Evolutionary conservation across 495 filamentous ascomycete species (phyloP).

Genomic region (Penicillium subrubescens): DNA sequence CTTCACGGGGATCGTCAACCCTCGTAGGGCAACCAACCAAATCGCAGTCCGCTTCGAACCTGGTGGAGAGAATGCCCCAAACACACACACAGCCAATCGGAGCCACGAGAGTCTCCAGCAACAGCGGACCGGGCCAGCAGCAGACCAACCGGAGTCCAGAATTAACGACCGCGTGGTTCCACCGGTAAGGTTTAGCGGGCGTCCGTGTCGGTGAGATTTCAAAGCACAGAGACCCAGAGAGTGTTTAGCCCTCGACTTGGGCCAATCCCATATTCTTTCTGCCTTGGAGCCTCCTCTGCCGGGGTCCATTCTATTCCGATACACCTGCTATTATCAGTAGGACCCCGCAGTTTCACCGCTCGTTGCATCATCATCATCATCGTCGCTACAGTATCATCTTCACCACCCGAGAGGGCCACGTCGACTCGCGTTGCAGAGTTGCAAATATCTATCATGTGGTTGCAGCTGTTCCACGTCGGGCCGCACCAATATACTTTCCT

Average conservation of each 20-base stretch:
- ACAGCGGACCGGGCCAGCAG: conserved; percentile 15
- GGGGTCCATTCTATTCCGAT: background rate
- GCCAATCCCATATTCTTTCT: conserved; percentile 22
- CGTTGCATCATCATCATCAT: conserved; percentile 11
- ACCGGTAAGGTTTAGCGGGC: conserved; percentile 23
- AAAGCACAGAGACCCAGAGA: background rate
- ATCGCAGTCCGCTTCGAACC: conserved; percentile 9
- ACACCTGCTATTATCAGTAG: background rate
- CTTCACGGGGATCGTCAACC: conserved; percentile 16
- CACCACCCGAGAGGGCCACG: conserved; percentile 1
- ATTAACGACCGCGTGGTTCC: conserved; percentile 2
- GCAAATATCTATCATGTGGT: background rate
- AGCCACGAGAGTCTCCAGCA: background rate
- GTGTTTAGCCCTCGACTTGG: background rate
- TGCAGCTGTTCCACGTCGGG: background rate
- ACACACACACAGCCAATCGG: conserved; percentile 8
- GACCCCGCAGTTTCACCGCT: conserved; percentile 27
- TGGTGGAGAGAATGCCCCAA: conserved; percentile 9
- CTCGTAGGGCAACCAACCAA: conserved; percentile 34
- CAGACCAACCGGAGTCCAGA: conserved; percentile 19
- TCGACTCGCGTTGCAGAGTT: background rate
- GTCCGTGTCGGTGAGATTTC: conserved; percentile 23
- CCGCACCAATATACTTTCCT: background rate
- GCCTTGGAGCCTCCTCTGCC: conserved; percentile 25
- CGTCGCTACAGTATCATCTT: background rate